These are phyloP conservation scores for Articulospora tetracladia DNA, from an alignment of 495 filamentous ascomycete genomes.

Conservation along the genomic window DNA sequence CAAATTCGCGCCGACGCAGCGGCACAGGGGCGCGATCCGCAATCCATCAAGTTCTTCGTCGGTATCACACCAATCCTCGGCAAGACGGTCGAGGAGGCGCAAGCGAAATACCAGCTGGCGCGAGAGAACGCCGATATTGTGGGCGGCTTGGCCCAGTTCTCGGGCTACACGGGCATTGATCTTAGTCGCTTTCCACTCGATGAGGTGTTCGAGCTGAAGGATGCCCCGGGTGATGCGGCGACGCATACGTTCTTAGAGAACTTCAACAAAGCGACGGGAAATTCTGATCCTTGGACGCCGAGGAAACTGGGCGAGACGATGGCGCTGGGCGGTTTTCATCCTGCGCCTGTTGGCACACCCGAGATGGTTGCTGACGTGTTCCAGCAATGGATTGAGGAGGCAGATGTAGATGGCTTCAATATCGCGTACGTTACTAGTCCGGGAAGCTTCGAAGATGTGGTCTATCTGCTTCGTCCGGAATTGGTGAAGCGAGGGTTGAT, in stretches of 20 bases:
- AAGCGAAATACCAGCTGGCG: conserved; percentile 46
- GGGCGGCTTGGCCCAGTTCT: conserved; percentile 54
- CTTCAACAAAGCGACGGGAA: not conserved
- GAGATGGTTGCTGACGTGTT: conserved; percentile 56
- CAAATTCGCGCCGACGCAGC: conserved; percentile 40
- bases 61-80: conserved; percentile 56
- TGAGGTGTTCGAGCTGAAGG: conserved; percentile 24
- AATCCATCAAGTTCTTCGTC: conserved; percentile 55
- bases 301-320: not conserved
- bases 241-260: not conserved
- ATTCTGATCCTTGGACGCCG: not conserved
- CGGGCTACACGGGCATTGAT: conserved; percentile 61
- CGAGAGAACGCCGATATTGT: conserved; percentile 47
- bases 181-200: conserved; percentile 51
- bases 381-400: conserved; percentile 57
- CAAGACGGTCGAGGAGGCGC: conserved; percentile 52
- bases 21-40: conserved; percentile 49
- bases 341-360: conserved; percentile 51
- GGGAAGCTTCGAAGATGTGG: not conserved
- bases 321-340: conserved; percentile 10
- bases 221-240: not conserved
- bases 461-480: not conserved
- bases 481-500: conserved; percentile 33
- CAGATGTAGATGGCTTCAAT: conserved; percentile 63
- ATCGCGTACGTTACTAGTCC: conserved; percentile 22